Evolutionary conservation across 306 rosid species (phyloP), one percentile per base, ranked within the genome.

Genomic region (Dalbergia cochinchinensis): DNA sequence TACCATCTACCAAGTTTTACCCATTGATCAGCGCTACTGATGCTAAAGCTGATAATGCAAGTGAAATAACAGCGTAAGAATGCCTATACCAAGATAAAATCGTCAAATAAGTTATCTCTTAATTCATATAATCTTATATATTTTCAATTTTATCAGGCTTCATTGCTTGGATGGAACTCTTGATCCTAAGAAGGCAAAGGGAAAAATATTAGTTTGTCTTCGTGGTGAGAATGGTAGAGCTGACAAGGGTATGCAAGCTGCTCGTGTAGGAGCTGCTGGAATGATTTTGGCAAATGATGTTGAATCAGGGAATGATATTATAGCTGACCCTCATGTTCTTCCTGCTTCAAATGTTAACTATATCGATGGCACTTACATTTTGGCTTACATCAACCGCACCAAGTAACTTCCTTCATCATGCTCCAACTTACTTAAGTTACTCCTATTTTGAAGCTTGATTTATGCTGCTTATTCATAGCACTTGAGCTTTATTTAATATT

Each of bases 161-260:
- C 16, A 78, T 0, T 90, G 92, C 71, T 0, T 4, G 35, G n/a
- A 22, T 3, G 83, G 84, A 41, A 65, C 86, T 12, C 87, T 88
- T 18, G 88, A 88, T 77, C 79, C 83, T 3, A 45, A 44, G n/a
- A 86, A 83, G 78, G 92, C 70, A 44, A 78, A 74, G 73, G 94
- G 91, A 42, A 90, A 86, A 65, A 85, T 90, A 13, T 4, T 90
- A 79, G 77, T 86, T 6, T 88, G 91, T 33, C n/a, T 79, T 26
- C 48, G 87, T 5, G 89, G 89, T 3, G 47, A 44, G 16, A 26
- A 26, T 26, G 31, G 31, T 26, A 79, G 80, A 79, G 6, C 12
- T 1, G 61, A 59, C 4, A 81, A 90, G 68, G 88, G 91, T 15
- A 18, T 15, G 13, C 19, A 47, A 15, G 87, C 80, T 8, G 13